phyloP scores from a whole-genome alignment of 768 basidiomycete genomes.

The Leccinellum luteum region DNA sequence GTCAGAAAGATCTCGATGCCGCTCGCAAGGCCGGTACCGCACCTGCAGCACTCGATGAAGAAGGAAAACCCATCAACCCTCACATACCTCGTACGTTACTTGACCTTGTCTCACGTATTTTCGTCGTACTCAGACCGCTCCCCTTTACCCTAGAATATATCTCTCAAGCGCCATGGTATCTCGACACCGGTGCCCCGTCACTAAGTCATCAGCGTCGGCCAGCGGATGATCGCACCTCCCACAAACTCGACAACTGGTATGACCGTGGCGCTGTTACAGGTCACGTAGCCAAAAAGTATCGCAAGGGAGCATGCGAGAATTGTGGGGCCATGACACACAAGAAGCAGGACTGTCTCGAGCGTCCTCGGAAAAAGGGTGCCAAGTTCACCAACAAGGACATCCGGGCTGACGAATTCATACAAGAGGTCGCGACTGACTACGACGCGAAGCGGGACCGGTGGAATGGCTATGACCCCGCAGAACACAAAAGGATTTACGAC shows the following conservation, averaged over 20 bases:
- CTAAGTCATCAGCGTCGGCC: conserved; percentile 91
- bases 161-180: conserved; percentile 98
- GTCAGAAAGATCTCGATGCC: conserved; percentile 96
- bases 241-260: conserved; percentile 88
- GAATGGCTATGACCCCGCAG: conserved; percentile 94
- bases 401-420: conserved; percentile 86
- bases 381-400: conserved; percentile 90
- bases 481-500: conserved; percentile 84
- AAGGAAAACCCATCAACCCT: conserved; percentile 95
- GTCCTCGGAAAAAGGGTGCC: conserved; percentile 94
- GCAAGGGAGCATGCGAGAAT: conserved; percentile 98
- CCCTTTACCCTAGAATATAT: conserved; percentile 73
- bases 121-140: background rate
- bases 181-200: conserved; percentile 91
- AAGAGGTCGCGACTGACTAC: conserved; percentile 73
- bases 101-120: background rate
- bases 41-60: conserved; percentile 91
- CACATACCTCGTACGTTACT: conserved; percentile 90
- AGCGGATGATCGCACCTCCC: conserved; percentile 50
- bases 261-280: conserved; percentile 82
- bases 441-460: conserved; percentile 96
- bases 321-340: conserved; percentile 97
- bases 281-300: conserved; percentile 93
- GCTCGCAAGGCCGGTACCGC: conserved; percentile 98
- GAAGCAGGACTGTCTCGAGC: conserved; percentile 87